A percentile compares a stretch with the other conserved stretches of the same genome.
Conservation (phyloP, 1,284 basidiomycete species). For the Heterobasidion annosum region DNA sequence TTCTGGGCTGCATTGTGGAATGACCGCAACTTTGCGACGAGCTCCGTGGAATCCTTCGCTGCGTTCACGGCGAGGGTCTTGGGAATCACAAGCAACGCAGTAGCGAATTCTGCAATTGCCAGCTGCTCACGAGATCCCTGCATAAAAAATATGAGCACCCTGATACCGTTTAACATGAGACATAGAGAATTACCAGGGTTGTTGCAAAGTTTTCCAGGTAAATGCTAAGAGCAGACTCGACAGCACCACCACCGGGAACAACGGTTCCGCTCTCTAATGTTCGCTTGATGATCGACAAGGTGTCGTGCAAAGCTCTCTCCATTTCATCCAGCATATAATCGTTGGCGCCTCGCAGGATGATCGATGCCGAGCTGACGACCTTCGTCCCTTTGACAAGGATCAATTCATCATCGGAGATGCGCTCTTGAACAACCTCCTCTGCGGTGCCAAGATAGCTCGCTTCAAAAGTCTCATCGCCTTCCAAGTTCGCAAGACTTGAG, state of each 20-base stretch:
- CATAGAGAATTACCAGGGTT: slow-evolving; percentile 61
- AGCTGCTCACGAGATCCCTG: slow-evolving; percentile 97
- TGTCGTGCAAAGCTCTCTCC: slow-evolving; percentile 96
- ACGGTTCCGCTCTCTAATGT: slow-evolving; percentile 95
- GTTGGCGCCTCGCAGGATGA: slow-evolving; percentile 94
- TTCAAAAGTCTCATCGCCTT: slow-evolving; percentile 98
- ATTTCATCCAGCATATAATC: slow-evolving; percentile 99
- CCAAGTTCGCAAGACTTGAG: slow-evolving; percentile 90
- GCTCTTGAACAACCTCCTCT: slow-evolving; percentile 95
- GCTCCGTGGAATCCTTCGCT: slow-evolving; percentile 96
- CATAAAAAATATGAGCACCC: neutral
- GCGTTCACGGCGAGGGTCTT: slow-evolving; percentile 98
- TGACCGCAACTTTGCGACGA: slow-evolving; percentile 94
- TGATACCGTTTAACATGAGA: slow-evolving; percentile 1
- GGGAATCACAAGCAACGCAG: slow-evolving; percentile 89
- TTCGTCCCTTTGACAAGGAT: slow-evolving; percentile 98
- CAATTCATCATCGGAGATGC: slow-evolving; percentile 97
- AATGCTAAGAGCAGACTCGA: slow-evolving; percentile 94
- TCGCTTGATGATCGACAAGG: slow-evolving; percentile 92
- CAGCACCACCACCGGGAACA: slow-evolving; percentile 96
- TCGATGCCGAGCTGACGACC: slow-evolving; percentile 88
- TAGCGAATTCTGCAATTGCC: slow-evolving; percentile 97
- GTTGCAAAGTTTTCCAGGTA: slow-evolving; percentile 99
- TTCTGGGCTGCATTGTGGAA: slow-evolving; percentile 98
- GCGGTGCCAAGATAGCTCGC: slow-evolving; percentile 83